Percentiles rank a stretch among this genome's conserved stretches.
Evolutionary conservation across 371 early-diverging fungal genomes (phyloP).

Genomic region (Neoconidiobolus thromboides): DNA sequence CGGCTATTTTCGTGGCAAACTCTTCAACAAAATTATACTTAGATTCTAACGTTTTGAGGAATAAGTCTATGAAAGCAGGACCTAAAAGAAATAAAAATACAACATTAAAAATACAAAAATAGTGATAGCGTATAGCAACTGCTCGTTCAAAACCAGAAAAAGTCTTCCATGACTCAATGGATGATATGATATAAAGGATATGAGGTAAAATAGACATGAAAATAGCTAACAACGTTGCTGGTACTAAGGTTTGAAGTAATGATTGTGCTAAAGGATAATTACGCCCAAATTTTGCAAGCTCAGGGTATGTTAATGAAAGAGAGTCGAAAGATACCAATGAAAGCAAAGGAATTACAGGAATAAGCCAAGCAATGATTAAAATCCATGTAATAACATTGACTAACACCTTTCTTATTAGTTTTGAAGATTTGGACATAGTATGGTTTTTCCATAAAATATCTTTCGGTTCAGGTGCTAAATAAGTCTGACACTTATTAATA

Average conservation of each 20-base stretch:
- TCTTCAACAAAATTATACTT: constrained; percentile 44
- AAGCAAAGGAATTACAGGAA: constrained; percentile 46
- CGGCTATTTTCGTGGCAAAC: constrained; percentile 44
- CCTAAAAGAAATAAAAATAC: constrained; percentile 67
- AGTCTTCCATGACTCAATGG: constrained; percentile 30
- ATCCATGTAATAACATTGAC: constrained; percentile 32
- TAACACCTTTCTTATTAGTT: constrained; percentile 23
- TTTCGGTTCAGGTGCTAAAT: constrained; percentile 78
- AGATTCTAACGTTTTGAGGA: constrained; percentile 43
- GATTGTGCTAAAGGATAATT: constrained; percentile 22
- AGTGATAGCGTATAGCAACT: constrained; percentile 60
- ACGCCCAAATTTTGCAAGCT: constrained; percentile 22
- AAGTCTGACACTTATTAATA: constrained; percentile 45
- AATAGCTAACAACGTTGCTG: constrained; percentile 33
- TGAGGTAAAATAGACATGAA: constrained; percentile 44
- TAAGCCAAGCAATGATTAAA: constrained; percentile 41
- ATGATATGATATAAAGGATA: constrained; percentile 25
- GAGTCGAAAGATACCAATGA: constrained; percentile 49
- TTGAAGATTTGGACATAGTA: constrained; percentile 27
- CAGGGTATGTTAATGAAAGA: constrained; percentile 29
- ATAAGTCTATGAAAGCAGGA: constrained; percentile 46
- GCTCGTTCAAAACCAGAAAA: constrained; percentile 40
- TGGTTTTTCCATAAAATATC: constrained; percentile 78
- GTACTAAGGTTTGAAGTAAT: constrained; percentile 39
- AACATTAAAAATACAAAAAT: constrained; percentile 73